Conservation (phyloP, 1,284 basidiomycete genomes). For the Sporisorium sorghi region DNA sequence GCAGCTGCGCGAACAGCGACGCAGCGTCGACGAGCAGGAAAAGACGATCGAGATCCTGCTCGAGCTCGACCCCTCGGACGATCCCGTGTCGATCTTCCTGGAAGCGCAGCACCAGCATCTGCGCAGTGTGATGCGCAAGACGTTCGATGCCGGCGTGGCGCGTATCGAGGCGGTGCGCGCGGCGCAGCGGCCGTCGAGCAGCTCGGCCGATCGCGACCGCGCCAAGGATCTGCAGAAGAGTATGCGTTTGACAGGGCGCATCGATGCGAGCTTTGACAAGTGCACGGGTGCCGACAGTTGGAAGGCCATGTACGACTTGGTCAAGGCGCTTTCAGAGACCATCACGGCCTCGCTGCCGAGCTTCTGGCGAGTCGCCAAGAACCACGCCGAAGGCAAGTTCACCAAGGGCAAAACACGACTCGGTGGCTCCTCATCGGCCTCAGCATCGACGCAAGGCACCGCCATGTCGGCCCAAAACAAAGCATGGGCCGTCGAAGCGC, state of each 20-base stretch:
- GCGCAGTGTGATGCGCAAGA: conserved; percentile 79
- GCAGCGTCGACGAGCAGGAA: conserved; percentile 92
- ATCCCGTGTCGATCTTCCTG: conserved; percentile 90
- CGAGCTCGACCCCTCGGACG: conserved; percentile 63
- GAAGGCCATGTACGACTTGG: conserved; percentile 79
- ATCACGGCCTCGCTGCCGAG: conserved; percentile 78
- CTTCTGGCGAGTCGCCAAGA: conserved; percentile 92
- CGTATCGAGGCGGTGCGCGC: conserved; percentile 31
- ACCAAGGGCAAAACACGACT: conserved; percentile 23
- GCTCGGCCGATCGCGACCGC: conserved; percentile 76
- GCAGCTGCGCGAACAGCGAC: conserved; percentile 81
- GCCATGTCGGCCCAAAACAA: conserved; percentile 83
- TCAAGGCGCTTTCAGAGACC: conserved; percentile 73
- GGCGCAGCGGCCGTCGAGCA: conserved; percentile 43
- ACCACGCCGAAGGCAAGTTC: conserved; percentile 78
- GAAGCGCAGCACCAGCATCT: conserved; percentile 91
- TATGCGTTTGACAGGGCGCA: conserved; percentile 56
- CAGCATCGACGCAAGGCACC: conserved; percentile 1
- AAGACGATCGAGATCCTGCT: conserved; percentile 85
- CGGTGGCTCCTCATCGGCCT: neutral
- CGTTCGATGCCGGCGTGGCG: conserved; percentile 72
- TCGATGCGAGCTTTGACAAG: conserved; percentile 47
- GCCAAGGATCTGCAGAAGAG: conserved; percentile 67
- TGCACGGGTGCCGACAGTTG: conserved; percentile 72
- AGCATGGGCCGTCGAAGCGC: conserved; percentile 89